Conservation (phyloP, 176 grass and related monocot genomes). For the Calamus simplicifolius region DNA sequence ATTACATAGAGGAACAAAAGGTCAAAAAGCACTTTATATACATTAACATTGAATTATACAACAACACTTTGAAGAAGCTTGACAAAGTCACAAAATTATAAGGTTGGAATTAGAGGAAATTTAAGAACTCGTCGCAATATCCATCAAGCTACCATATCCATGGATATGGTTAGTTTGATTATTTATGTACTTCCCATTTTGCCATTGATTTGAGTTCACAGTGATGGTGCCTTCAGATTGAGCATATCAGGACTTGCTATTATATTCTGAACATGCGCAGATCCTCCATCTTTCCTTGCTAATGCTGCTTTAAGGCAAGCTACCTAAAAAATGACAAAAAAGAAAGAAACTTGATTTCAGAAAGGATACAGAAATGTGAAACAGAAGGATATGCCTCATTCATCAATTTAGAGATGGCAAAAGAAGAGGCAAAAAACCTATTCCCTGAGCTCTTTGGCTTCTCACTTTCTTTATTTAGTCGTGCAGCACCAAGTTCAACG, state of each 20-base stretch:
- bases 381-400: neutral
- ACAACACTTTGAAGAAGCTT: too few species aligned
- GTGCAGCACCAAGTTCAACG: neutral
- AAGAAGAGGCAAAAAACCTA: neutral
- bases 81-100: too few species aligned
- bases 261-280: conserved; percentile 36
- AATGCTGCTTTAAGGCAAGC: conserved; percentile 71
- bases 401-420: too few species aligned
- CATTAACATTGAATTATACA: too few species aligned
- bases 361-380: conserved; percentile 19
- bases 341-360: neutral
- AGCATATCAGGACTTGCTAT: conserved; percentile 36
- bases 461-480: neutral
- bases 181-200: conserved; percentile 49
- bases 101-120: too few species aligned
- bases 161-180: conserved; percentile 55
- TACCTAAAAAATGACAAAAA: conserved; percentile 33
- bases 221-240: conserved; percentile 43
- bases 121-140: too few species aligned
- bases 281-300: conserved; percentile 61
- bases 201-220: conserved; percentile 35
- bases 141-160: too few species aligned
- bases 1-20: too few species aligned
- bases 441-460: neutral
- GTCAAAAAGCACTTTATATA: too few species aligned